Evolutionary conservation across 2,329 filamentous ascomycete species (phyloP), one percentile per base, ranked within the genome.

Genomic region (Botryotinia narcissicola): DNA sequence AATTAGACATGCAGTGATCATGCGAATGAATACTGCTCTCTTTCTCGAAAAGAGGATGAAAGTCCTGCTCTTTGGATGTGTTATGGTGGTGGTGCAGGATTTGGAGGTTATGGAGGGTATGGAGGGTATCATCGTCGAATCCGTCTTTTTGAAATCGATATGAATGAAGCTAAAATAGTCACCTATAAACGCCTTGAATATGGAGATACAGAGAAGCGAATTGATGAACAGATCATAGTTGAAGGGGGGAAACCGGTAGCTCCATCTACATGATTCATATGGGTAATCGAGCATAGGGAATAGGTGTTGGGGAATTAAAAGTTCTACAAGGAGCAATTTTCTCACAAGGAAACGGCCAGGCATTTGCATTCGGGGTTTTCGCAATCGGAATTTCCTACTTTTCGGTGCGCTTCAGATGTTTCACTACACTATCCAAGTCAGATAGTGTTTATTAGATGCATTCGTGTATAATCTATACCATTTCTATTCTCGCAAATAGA

Each of bases 41-140:
- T 98, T 14, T 90, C 78, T 35, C 76, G 73, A 57, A 78, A 79
- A 40, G 77, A 79, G 16, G 69, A 76, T 14, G 75, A 84, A 35
- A 83, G 85, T n/a, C 91, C 92, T 0, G 88, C 91, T 44, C 84
- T 98, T 3, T 99, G 96, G 96, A 97, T 99, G 95, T 99, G 96
- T 85, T 98, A 98, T 82, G 95, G 91, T 14, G 96, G 96, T 46
- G 96, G 93, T 40, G 89, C 91, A 42, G 96, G 96, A 1, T 97
- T 99, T 79, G 96, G 96, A 72, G 96, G 96, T 0, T 99, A 99
- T 81, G 96, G 92, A 32, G 95, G 95, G 9, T 98, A 98, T 81
- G 91, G 91, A 60, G 92, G 92, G 6, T 98, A 92, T 81, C 87
- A 95, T 79, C 92, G 96, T 40, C 90, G 94, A 44, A 87, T 98